These are phyloP conservation scores for Eucalyptus virginea DNA, from an alignment of 345 rosid genomes.

Conservation along the genomic window DNA sequence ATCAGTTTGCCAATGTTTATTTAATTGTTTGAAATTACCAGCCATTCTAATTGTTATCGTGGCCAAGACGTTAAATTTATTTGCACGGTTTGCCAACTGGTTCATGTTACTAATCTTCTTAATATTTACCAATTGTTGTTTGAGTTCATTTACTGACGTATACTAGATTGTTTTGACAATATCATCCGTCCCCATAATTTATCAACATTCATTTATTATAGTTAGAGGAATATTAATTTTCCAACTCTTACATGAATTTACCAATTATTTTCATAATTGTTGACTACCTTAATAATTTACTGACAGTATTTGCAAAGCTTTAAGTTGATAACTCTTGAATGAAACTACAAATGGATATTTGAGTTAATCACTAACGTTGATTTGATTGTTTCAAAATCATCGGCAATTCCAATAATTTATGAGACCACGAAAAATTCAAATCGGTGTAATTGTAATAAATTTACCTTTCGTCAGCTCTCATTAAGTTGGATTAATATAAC, in stretches of 20 bases:
- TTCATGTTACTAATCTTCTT: not conserved
- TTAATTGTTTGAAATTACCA: not conserved
- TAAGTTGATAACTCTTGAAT: not conserved
- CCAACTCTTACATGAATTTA: not conserved
- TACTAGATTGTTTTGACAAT: not conserved
- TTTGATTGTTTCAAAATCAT: not conserved
- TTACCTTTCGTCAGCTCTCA: rapidly evolving
- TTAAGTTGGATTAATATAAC: too few species aligned
- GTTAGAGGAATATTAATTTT: not conserved
- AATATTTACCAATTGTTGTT: not conserved
- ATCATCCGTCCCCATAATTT: not conserved
- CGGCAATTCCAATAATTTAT: not conserved
- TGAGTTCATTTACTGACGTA: not conserved
- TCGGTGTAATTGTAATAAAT: too few species aligned
- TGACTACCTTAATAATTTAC: not conserved
- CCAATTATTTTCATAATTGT: not conserved
- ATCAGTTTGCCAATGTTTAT: not conserved
- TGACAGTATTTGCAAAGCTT: not conserved
- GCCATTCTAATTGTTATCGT: not conserved
- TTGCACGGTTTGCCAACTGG: not conserved
- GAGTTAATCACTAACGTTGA: not conserved
- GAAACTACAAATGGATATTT: not conserved
- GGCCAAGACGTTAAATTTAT: not conserved
- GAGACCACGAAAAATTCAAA: too few species aligned
- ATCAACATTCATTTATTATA: not conserved